Base-by-base conservation (phyloP, 208 protist genomes). In the Leishmania tropica region DNA sequence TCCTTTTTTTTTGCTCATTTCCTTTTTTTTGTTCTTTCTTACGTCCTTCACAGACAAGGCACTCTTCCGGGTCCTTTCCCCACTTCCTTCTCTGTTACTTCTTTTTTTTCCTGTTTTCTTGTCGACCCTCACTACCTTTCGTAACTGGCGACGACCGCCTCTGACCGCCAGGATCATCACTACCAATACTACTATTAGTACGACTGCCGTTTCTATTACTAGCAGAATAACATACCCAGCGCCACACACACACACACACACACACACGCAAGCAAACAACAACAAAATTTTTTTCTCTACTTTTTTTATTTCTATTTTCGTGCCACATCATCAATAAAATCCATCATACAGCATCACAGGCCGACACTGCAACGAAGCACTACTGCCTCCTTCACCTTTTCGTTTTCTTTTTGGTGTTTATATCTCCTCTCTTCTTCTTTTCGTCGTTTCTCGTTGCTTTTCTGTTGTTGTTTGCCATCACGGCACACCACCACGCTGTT, bases 21-120 rank as follows among this genome's bases (percentile, higher is more conserved):
- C 71, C 62, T 47, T 47, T 53, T 72, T 75, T 72, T 83, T 73
- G 24, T 76, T 24, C 11, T 6, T 56, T 21, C 17, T 48, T 21
- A 48, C 64, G 71, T 48, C 45, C n/a, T 64, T 37, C 45, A n/a
- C 45, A 42, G 15, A 35, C 45, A 70, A 35, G 15, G n/a, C 56
- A 62, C 56, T 21, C 7, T 62, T n/a, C 51, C 15, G 51, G 6
- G 24, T 8, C 56, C 56, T 62, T 62, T 62, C 28, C 56, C 24
- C 56, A 11, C 28, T n/a, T 62, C 28, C 0, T 62, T 62, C 19
- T 24, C 53, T 56, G 0, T 56, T n/a, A n/a, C 24, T 31, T 64
- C 5, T 21, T 17, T 11, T 11, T 31, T 3, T 67, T 31, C 17
- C 1, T 40, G 62, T 67, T 31, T 67, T 10, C 28, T 24, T n/a